Percentiles rank a stretch among this genome's conserved stretches.
phyloP scores from a whole-genome alignment of 139 green algal genomes.

The Pseudopediastrum boryanum region DNA sequence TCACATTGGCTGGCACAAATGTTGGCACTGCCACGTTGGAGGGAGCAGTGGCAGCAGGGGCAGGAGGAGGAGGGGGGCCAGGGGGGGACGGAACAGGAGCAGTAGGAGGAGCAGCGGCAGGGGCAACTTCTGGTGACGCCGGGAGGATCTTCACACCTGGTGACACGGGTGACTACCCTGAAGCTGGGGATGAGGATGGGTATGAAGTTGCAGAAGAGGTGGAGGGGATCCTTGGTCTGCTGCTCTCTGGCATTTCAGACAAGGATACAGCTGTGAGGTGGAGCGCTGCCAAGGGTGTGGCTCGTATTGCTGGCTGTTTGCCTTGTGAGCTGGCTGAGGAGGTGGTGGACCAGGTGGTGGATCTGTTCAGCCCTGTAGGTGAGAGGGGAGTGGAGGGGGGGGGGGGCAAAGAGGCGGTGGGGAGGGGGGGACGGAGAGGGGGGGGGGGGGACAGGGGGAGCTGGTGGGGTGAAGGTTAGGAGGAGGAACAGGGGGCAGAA shows the following conservation, averaged over 20 bases:
- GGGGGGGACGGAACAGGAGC: constrained; percentile 1
- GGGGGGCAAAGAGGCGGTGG: no score
- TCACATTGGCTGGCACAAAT: no score
- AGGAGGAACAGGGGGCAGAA: no score
- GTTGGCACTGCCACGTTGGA: constrained; percentile 55
- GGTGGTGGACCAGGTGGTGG: constrained; percentile 77
- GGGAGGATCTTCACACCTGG: no score
- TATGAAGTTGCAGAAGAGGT: constrained; percentile 54
- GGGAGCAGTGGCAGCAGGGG: constrained; percentile 64
- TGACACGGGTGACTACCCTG: no score
- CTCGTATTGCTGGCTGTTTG: constrained; percentile 81
- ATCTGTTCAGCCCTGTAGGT: constrained; percentile 70
- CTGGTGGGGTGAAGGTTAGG: no score
- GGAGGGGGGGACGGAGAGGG: no score
- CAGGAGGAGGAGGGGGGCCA: constrained; percentile 65
- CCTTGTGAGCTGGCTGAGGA: constrained; percentile 86
- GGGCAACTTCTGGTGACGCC: no score
- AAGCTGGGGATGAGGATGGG: no score
- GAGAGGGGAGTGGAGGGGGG: no score
- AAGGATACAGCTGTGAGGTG: constrained; percentile 95
- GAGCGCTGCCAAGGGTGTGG: constrained; percentile 93
- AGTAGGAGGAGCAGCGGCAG: no score
- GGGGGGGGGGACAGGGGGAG: no score
- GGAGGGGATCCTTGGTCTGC: constrained; percentile 58
- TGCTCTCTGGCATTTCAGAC: constrained; percentile 81